Percentiles rank a stretch among this genome's conserved stretches.
phyloP scores from a whole-genome alignment of 2,329 filamentous ascomycete species.

The Aspergillus sp. region DNA sequence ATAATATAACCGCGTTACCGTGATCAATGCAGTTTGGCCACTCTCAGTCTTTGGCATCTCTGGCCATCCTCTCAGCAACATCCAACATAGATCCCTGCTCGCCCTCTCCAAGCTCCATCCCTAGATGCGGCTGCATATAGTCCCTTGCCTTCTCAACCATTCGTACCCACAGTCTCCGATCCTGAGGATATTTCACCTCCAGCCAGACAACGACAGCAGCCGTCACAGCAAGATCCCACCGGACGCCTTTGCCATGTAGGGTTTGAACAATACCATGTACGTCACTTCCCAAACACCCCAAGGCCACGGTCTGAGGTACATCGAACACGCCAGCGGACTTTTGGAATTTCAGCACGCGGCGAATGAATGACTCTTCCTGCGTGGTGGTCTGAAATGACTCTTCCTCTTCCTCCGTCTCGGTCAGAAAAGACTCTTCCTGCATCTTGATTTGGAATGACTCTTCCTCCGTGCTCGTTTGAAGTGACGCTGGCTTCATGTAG shows the following conservation, averaged over 20 bases:
- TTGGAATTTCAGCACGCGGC: background rate
- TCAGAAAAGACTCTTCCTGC: too few species aligned
- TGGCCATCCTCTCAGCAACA: background rate
- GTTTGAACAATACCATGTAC: background rate
- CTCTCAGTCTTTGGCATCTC: background rate
- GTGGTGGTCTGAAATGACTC: too few species aligned
- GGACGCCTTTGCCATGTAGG: background rate
- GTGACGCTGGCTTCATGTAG: too few species aligned
- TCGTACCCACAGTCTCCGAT: background rate
- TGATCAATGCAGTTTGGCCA: too few species aligned
- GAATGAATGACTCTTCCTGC: background rate
- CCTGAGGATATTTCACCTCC: background rate
- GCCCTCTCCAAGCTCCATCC: background rate
- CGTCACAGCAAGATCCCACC: background rate
- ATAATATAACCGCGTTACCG: too few species aligned
- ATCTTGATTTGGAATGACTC: too few species aligned
- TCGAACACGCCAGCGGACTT: background rate
- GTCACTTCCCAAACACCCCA: background rate
- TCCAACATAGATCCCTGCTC: background rate
- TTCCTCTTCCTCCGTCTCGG: too few species aligned
- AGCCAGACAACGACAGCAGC: background rate
- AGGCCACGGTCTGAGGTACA: background rate
- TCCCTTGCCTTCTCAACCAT: background rate
- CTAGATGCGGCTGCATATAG: background rate
- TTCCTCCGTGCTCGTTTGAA: too few species aligned